Evolutionary conservation across 2,329 filamentous ascomycete species (phyloP).

Genomic region (Sporothrix curviconia): DNA sequence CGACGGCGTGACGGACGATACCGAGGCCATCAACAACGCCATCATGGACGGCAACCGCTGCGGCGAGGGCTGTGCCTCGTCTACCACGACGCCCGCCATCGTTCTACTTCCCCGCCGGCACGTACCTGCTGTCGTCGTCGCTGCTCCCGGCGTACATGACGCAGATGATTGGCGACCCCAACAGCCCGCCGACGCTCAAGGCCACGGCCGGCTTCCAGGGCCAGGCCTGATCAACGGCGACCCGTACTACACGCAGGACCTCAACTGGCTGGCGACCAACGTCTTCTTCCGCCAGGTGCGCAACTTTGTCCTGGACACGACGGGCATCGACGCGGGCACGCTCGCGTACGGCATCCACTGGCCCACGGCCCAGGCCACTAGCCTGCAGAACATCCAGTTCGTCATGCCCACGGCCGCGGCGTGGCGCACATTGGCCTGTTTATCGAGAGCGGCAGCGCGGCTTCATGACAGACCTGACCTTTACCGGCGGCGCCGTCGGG

Average conservation of each 20-base stretch:
- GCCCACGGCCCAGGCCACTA: conserved; percentile 61
- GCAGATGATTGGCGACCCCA: conserved; percentile 18
- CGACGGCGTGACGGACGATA: conserved; percentile 63
- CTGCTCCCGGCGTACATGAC: conserved; percentile 19
- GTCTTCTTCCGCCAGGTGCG: conserved; percentile 48
- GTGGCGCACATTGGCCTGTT: conserved; percentile 51
- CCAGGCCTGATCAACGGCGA: conserved; percentile 29
- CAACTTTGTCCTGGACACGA: conserved; percentile 52
- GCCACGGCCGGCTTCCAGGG: conserved; percentile 3
- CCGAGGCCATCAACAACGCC: conserved; percentile 60
- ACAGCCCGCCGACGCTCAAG: conserved; percentile 16
- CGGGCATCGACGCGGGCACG: conserved; percentile 41
- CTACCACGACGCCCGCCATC: conserved; percentile 17
- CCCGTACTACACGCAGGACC: conserved; percentile 5
- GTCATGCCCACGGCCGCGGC: conserved; percentile 41
- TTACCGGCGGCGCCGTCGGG: conserved; percentile 52
- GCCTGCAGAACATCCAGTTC: conserved; percentile 53
- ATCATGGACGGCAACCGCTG: conserved; percentile 37
- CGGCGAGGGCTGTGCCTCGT: conserved; percentile 14
- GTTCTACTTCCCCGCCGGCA: conserved; percentile 22
- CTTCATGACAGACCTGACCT: conserved; percentile 49
- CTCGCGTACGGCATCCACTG: conserved; percentile 57
- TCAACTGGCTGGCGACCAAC: conserved; percentile 42
- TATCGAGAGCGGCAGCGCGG: conserved; percentile 27
- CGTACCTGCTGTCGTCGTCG: conserved; percentile 16